Conservation (phyloP, 2,329 filamentous ascomycete genomes). For the Dichotomopilus funicola region DNA sequence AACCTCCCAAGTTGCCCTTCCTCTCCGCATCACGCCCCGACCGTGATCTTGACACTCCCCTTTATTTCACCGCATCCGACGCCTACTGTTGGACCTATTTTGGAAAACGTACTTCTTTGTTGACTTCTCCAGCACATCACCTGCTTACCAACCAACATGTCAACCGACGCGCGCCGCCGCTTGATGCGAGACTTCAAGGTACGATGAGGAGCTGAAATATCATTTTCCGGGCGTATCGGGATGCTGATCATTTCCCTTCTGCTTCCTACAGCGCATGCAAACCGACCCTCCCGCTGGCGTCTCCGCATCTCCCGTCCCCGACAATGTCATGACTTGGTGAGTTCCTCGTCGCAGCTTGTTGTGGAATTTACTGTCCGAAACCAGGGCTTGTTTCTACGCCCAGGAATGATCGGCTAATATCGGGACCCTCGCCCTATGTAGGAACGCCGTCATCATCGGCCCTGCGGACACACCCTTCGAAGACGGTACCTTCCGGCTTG, state of each 20-base stretch:
- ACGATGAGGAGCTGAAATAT: slow-evolving; percentile 11
- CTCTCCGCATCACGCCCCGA: not conserved
- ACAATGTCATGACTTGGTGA: slow-evolving; percentile 96
- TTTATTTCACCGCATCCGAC: not conserved
- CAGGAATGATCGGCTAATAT: too few species aligned
- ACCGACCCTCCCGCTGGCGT: slow-evolving; percentile 96
- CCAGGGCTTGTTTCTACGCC: too few species aligned
- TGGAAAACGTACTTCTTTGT: not conserved
- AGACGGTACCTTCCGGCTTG: slow-evolving; percentile 92
- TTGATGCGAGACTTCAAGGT: slow-evolving; percentile 99
- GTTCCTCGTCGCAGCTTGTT: not conserved
- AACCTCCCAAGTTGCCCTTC: not conserved
- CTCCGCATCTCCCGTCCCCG: slow-evolving; percentile 89
- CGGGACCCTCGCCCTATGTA: slow-evolving; percentile 31
- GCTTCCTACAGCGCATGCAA: slow-evolving; percentile 76
- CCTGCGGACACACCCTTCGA: slow-evolving; percentile 96
- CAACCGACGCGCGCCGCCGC: slow-evolving; percentile 87
- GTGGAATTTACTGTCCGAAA: too few species aligned
- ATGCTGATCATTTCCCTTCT: slow-evolving; percentile 8
- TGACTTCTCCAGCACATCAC: not conserved
- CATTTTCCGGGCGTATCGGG: not conserved
- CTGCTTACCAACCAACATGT: slow-evolving; percentile 42
- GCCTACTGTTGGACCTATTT: not conserved
- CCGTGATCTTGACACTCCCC: not conserved
- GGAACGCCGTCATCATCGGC: slow-evolving; percentile 98